A percentile compares a stretch with the other conserved stretches of the same genome.
phyloP scores from a whole-genome alignment of 495 filamentous ascomycete genomes.

The Friedmanniomyces simplex region DNA sequence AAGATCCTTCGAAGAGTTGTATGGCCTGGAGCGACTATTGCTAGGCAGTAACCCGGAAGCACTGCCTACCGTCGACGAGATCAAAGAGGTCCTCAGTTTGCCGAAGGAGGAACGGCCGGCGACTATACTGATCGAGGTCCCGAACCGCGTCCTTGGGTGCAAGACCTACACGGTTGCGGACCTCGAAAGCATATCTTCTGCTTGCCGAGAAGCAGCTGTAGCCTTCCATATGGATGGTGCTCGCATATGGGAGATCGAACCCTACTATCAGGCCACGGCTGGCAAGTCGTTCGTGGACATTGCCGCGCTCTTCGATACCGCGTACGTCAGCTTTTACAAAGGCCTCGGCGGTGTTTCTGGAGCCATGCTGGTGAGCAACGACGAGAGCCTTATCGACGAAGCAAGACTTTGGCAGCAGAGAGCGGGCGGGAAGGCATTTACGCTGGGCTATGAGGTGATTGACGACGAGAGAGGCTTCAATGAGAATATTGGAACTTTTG shows the following conservation, averaged over 20 bases:
- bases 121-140: slow-evolving; percentile 9
- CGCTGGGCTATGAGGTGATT: slow-evolving; percentile 9
- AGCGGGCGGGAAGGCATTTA: slow-evolving; percentile 9
- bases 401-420: slow-evolving; percentile 15
- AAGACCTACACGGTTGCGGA: slow-evolving; percentile 13
- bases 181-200: slow-evolving; percentile 7
- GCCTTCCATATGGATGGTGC: slow-evolving; percentile 19
- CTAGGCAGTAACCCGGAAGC: slow-evolving; percentile 2
- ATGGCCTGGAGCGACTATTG: slow-evolving; percentile 10
- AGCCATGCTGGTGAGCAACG: slow-evolving; percentile 11
- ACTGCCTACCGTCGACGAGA: slow-evolving; percentile 7
- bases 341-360: slow-evolving; percentile 11
- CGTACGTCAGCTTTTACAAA: slow-evolving; percentile 21
- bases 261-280: slow-evolving; percentile 11
- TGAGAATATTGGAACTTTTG: slow-evolving; percentile 15
- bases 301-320: slow-evolving; percentile 8
- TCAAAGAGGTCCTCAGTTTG: slow-evolving; percentile 4
- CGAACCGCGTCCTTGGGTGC: slow-evolving; percentile 15
- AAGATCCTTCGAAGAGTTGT: slow-evolving; percentile 1
- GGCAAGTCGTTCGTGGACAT: slow-evolving; percentile 13
- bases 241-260: slow-evolving; percentile 19
- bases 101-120: slow-evolving; percentile 7
- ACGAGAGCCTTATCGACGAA: slow-evolving; percentile 8
- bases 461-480: slow-evolving; percentile 17
- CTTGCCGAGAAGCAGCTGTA: slow-evolving; percentile 11